These are phyloP conservation scores for Brassica rapa DNA, from an alignment of 345 rosid species.

Conservation along the genomic window DNA sequence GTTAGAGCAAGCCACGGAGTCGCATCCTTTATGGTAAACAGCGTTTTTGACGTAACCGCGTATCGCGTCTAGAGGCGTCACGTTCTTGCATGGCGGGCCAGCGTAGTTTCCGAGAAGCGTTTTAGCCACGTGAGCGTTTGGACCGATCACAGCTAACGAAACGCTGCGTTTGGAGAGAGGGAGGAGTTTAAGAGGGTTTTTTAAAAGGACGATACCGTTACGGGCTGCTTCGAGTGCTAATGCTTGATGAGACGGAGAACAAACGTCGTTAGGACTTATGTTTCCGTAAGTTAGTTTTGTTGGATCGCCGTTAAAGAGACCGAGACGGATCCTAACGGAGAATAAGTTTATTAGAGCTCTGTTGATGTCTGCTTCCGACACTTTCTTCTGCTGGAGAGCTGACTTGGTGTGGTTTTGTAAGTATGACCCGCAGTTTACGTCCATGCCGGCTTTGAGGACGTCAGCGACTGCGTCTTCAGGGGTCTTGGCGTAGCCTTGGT, in stretches of 20 bases:
- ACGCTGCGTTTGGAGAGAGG: slow-evolving; percentile 54
- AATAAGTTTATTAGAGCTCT: slow-evolving; percentile 80
- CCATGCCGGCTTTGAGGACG: slow-evolving; percentile 93
- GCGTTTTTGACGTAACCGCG: slow-evolving; percentile 53
- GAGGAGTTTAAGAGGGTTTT: slow-evolving; percentile 59
- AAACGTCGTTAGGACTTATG: slow-evolving; percentile 61
- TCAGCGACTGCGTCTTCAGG: slow-evolving; percentile 86
- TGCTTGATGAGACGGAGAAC: slow-evolving; percentile 68
- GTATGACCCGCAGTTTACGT: slow-evolving; percentile 79
- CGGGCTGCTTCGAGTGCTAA: slow-evolving; percentile 89
- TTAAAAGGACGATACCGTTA: slow-evolving; percentile 83
- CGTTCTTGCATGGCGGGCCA: slow-evolving; percentile 66
- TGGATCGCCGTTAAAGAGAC: slow-evolving; percentile 83
- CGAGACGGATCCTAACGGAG: slow-evolving; percentile 79
- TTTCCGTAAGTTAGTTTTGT: slow-evolving; percentile 55
- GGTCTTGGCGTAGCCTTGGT: slow-evolving; percentile 62
- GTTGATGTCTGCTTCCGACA: slow-evolving; percentile 57
- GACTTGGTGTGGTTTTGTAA: slow-evolving; percentile 63
- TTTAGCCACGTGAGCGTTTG: slow-evolving; percentile 60
- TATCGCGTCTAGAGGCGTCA: slow-evolving; percentile 62
- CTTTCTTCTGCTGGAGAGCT: slow-evolving; percentile 65
- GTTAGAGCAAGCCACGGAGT: slow-evolving; percentile 59
- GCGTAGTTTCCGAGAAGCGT: slow-evolving; percentile 85
- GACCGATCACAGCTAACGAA: slow-evolving; percentile 83
- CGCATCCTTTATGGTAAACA: slow-evolving; percentile 63